Base-by-base conservation (phyloP, 2,329 filamentous ascomycete species). In the Xylariaceae sp. region DNA sequence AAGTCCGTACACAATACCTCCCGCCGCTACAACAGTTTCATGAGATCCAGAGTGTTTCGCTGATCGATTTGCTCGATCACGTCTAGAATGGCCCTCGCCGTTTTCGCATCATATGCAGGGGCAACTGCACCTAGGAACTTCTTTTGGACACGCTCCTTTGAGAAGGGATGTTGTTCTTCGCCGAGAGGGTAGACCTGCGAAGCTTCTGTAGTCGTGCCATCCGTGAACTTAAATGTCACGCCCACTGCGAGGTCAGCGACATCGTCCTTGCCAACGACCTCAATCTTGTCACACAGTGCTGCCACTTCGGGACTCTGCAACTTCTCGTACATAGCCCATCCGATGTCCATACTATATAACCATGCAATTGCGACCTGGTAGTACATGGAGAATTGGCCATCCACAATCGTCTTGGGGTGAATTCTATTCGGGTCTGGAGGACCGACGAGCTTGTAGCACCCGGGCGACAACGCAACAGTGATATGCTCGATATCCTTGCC, bases 381-480 rank as follows among this genome's bases (percentile, higher is more conserved):
- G 37, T 70, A 67, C 50, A 67, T 69, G 53, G 66, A 69, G 56
- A 70, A 69, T 41, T 71, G 69, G 11, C 61, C 69, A 37, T 71
- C 68, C 19, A 69, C 68, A 11, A 67, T 44, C 24, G 63, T 70
- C 54, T 62, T 60, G 1, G 68, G 67, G 11, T 66, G 64, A 3
- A 62, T 33, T 44, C 62, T 69, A 39, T 71, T 70, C 7, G 64
- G 53, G 4, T 60, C 56, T 1, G 58, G 58, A n/a, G 54, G 53
- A 14, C 65, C 63, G 2, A 69, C 62, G 41, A 70, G 63, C 11
- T 56, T 48, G 43, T 65, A 64, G 34, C 65, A 64, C 12, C 58
- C 59, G 2, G 66, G 61, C 5, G 53, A 60, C 16, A 68, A 49
- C 26, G 59, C 61, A 21, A 69, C 65, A 0, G 44, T 56, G 51